Base-by-base conservation (phyloP, 2,329 filamentous ascomycete genomes). In the Aspergillus phoenicis region DNA sequence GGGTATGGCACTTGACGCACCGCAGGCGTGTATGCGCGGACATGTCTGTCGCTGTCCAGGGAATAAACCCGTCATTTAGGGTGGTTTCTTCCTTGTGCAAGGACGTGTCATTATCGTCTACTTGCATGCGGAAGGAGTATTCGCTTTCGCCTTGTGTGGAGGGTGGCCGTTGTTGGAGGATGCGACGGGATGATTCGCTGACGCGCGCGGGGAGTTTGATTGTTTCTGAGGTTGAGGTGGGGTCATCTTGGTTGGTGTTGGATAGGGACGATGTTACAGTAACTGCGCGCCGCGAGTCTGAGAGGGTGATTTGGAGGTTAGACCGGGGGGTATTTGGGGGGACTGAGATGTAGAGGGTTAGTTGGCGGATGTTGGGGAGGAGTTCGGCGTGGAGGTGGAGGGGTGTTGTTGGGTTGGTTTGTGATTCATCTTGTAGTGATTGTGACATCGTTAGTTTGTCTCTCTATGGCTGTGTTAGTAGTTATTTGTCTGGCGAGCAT, bases 351-450 rank as follows among this genome's bases (percentile, higher is more conserved):
- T 85, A 83, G 15, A 88, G 77, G 2, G 84, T 85, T 45, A 87
- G 76, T 62, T 86, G 85, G 45, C 84, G 82, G 63, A 88, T 86
- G 64, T 88, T 83, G 38, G 84, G 80, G 39, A 88, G 76, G 15
- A 86, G 79, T 71, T 89, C 86, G 24, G 85, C 84, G 64, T 88
- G 87, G 13, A 88, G 76, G 45, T 77, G 56, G 2, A 81, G 53
- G 1, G 5, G 63, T 30, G 22, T 8, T 5, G 24, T 11, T 22
- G 3, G 24, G 3, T 30, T 45, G 15, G 8, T 30, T 17, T 13
- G 20, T 15, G 36, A 26, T 13, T 48, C 30, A n/a, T 7, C 11
- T 30, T 33, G 15, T 24, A 6, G 6, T 1, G 3, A 24, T 54
- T 47, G 17, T 39, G 8, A 7, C 39, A 11, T 24, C 8, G 8